phyloP scores from a whole-genome alignment of 1,284 basidiomycete genomes.

The Chalciporus sp. region DNA sequence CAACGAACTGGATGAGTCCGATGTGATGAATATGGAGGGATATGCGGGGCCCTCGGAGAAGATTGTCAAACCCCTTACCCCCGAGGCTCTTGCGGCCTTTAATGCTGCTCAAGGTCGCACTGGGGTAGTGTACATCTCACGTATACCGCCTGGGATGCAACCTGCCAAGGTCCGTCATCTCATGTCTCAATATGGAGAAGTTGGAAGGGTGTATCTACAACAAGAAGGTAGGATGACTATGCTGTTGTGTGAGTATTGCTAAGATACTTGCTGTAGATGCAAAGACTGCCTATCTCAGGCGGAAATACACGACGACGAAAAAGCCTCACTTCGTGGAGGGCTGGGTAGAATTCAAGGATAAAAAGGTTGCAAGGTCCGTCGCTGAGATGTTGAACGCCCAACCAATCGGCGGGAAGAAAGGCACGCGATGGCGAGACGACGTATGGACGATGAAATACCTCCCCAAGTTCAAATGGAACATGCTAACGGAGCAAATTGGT shows the following conservation, averaged over 20 bases:
- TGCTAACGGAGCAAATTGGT: conserved; percentile 99
- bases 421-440: conserved; percentile 90
- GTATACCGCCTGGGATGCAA: conserved; percentile 98
- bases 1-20: conserved; percentile 9
- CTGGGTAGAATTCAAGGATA: conserved; percentile 98
- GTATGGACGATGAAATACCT: conserved; percentile 99
- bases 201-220: conserved; percentile 87
- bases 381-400: conserved; percentile 97
- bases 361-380: conserved; percentile 86
- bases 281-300: conserved; percentile 74
- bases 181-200: conserved; percentile 82
- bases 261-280: conserved; percentile 52
- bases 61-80: conserved; percentile 68
- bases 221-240: conserved; percentile 59
- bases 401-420: conserved; percentile 94
- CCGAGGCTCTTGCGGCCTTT: conserved; percentile 71
- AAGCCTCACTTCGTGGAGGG: conserved; percentile 91
- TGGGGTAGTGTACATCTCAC: conserved; percentile 93
- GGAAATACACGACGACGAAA: conserved; percentile 80
- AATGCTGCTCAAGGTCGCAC: conserved; percentile 68
- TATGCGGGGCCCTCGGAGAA: conserved; percentile 55
- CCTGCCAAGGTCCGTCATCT: conserved; percentile 95
- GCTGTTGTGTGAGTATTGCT: conserved; percentile 4
- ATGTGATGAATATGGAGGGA: conserved; percentile 59
- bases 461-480: conserved; percentile 98